Base-by-base conservation (phyloP, 2,329 filamentous ascomycete genomes). In the Cladosporium sp. region DNA sequence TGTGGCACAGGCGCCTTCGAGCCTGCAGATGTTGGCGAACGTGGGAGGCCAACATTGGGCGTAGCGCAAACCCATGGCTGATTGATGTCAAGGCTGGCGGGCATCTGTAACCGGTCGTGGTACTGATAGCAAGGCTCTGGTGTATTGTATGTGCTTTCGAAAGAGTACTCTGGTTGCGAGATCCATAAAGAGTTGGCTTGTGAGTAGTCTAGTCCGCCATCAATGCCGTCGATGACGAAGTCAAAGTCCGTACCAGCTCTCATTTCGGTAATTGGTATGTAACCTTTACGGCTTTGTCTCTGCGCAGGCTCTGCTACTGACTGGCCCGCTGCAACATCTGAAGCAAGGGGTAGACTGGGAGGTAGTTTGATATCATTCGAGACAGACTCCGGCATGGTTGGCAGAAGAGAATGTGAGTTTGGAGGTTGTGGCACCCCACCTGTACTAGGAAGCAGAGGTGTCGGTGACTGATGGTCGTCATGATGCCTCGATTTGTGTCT, bases 401-500 rank as follows among this genome's bases (percentile, higher is more conserved):
- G 9, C 4, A 27, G 9, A 4, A 27, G 22, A 5, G 22, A 9
- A 5, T 27, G 22, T 27, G 22, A 5, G 22, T 9, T 27, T 27
- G 22, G 22, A 27, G 22, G 22, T 24, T 12, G 17, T 15, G 43
- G 20, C 13, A 34, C 24, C 29, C 18, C 3, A 7, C 17, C 36
- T 9, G 8, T 17, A 11, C 17, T 17, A 11, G 13, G 17, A 3
- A 8, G 9, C 32, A 22, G 29, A 6, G 8, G 15, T 3, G 3
- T 11, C 15, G 34, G 18, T 18, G 43, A 13, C 11, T 13, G 8
- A 19, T 9, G 34, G 15, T 38, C 34, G 29, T 40, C 24, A 60
- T 63, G 73, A 60, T 63, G 72, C 61, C 71, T 63, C 48, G 72
- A 70, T 47, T 70, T 65, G 55, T 76, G 73, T 47, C 73, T 66